Percentiles rank a stretch among this genome's conserved stretches.
phyloP scores from a whole-genome alignment of 257 asterid species.

The Nemophila menziesii region DNA sequence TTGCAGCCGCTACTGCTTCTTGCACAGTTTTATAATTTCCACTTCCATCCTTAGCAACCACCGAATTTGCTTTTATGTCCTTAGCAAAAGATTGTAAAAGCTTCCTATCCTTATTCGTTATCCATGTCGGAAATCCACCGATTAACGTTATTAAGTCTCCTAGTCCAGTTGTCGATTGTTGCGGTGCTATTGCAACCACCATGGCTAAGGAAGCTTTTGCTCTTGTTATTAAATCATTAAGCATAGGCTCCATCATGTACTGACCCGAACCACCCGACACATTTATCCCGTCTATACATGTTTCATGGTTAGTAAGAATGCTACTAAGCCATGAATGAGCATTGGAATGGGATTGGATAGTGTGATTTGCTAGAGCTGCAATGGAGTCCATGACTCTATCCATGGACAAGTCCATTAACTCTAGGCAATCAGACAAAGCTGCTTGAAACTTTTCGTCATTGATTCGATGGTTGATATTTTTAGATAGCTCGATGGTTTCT shows the following conservation, averaged over 20 bases:
- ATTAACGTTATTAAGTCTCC: background rate
- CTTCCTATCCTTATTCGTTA: constrained; percentile 22
- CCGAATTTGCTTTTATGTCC: constrained; percentile 19
- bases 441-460: constrained; percentile 16
- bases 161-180: background rate
- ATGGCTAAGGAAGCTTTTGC: constrained; percentile 32
- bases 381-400: constrained; percentile 28
- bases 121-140: constrained; percentile 32
- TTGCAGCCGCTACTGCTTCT: constrained; percentile 40
- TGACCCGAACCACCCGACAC: background rate
- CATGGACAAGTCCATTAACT: constrained; percentile 27
- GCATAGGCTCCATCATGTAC: constrained; percentile 1
- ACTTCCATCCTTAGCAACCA: constrained; percentile 37
- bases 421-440: constrained; percentile 33
- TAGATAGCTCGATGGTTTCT: constrained; percentile 2
- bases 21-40: constrained; percentile 31
- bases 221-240: constrained; percentile 21
- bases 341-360: constrained; percentile 6
- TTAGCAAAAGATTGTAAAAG: constrained; percentile 16
- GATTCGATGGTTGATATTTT: constrained; percentile 7
- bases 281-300: constrained; percentile 37
- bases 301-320: constrained; percentile 36
- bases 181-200: constrained; percentile 12
- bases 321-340: constrained; percentile 42
- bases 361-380: constrained; percentile 11